Evolutionary conservation across 345 rosid genomes (phyloP), one percentile per base, ranked within the genome.

Genomic region (Firmiana major): DNA sequence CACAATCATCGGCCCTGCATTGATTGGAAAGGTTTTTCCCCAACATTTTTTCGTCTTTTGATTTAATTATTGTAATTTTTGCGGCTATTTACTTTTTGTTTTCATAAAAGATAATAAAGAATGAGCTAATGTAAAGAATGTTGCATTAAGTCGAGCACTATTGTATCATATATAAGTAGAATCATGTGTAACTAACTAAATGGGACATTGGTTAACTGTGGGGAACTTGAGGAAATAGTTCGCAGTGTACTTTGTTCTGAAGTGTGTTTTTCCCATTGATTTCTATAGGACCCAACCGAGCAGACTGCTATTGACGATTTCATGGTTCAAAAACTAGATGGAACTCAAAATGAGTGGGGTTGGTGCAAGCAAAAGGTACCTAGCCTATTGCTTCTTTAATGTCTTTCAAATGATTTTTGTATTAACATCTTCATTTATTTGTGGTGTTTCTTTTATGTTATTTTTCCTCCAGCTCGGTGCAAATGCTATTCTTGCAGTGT

Each of bases 281-380:
- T 42, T 64, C 21, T 16, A 5, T 84, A 96, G 98, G 97, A 93
- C 86, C 98, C 99, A 75, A 88, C 94, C 51, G 88, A 91, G 75
- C 99, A 96, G 85, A 55, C 86, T 48, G 94, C 84, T 43, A 91
- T 96, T 80, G 99, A 96, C 64, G 91, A 91, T 76, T 87, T 84
- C 86, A 93, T 96, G 98, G 99, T 93, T 63, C 98, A 91, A 71
- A 85, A 92, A 55, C 94, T 96, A 74, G 99, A 96, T 75, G 98
- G 99, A 78, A 96, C 99, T 65, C 93, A 90, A 17, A 96, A 92
- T 3, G 99, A 96, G 85, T 96, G 99, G 98, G 98, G 99, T 67
- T 96, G 99, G 98, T 93, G 99, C 90, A 96, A 96, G 73, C 97
- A 93, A 75, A 96, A 96, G 98, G 99, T 96, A 38, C 42, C 21